Conservation (phyloP, 306 rosid species). For the Medicago lupulina region DNA sequence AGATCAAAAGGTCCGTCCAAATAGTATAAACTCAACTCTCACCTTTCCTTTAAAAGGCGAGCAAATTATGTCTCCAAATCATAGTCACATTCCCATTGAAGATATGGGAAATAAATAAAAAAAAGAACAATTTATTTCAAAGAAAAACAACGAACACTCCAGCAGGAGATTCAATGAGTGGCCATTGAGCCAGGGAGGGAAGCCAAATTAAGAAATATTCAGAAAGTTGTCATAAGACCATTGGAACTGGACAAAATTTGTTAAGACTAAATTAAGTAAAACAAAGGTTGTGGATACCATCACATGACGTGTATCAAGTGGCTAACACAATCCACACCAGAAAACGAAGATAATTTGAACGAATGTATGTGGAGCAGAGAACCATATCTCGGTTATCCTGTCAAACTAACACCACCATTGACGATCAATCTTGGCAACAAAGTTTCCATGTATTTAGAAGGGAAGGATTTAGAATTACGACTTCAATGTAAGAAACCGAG, state of each 20-base stretch:
- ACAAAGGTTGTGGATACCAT: conserved; percentile 26
- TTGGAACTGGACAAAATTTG: conserved; percentile 32
- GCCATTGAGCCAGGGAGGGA: conserved; percentile 21
- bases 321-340: conserved; percentile 8
- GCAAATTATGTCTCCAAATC: conserved; percentile 29
- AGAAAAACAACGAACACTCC: conserved; percentile 24
- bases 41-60: conserved; percentile 45
- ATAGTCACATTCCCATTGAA: conserved; percentile 29
- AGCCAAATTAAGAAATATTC: conserved; percentile 36
- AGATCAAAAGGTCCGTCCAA: conserved; percentile 50
- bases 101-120: conserved; percentile 23
- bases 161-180: conserved; percentile 31
- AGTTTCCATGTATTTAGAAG: background rate
- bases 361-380: background rate
- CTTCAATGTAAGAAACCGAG: conserved; percentile 2
- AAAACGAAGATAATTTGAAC: conserved; percentile 12
- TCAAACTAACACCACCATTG: conserved; percentile 28
- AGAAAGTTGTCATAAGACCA: conserved; percentile 34
- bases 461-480: conserved; percentile 8
- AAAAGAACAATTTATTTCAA: conserved; percentile 30
- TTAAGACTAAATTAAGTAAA: background rate
- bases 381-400: conserved; percentile 12
- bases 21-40: conserved; percentile 46
- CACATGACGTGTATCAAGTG: conserved; percentile 7
- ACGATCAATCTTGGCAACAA: conserved; percentile 18